A percentile compares a stretch with the other conserved stretches of the same genome.
phyloP scores from a whole-genome alignment of 1,139 yeast genomes.

The Suhomyces maxii region DNA sequence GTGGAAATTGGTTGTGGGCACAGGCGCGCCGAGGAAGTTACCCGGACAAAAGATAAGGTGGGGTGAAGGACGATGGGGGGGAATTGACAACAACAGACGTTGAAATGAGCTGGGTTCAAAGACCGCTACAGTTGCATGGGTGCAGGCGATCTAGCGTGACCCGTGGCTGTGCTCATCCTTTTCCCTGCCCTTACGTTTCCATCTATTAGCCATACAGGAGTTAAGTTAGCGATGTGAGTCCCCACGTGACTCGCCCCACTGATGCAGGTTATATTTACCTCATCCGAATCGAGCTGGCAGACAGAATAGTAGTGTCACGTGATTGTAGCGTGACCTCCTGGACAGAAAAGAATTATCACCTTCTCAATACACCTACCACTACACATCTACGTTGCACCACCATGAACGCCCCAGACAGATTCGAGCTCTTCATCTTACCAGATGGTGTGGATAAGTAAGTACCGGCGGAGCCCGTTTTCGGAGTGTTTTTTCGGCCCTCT shows the following conservation, averaged over 20 bases:
- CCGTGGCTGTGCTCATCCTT: not conserved
- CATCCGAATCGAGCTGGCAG: not conserved
- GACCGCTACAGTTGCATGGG: too few relatives aligned
- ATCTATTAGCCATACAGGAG: not conserved
- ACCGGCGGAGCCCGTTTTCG: not conserved
- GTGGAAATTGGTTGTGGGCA: not conserved
- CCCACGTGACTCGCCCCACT: not conserved
- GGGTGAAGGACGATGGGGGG: not conserved
- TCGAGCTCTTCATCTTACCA: slow-evolving; percentile 92
- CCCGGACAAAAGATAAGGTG: not conserved
- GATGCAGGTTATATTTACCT: not conserved
- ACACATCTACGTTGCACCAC: not conserved
- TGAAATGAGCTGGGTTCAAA: too few relatives aligned
- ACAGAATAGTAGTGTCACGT: too few relatives aligned
- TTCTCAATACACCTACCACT: not conserved
- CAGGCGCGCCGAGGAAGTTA: not conserved
- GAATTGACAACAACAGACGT: too few relatives aligned
- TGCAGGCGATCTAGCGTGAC: too few relatives aligned
- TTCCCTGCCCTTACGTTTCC: not conserved
- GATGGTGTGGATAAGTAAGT: slow-evolving; percentile 88
- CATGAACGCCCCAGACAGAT: slow-evolving; percentile 99
- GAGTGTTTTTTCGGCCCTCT: too few relatives aligned
- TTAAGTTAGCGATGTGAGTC: not conserved
- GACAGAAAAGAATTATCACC: not conserved
- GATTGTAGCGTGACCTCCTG: not conserved